Conservation (phyloP, 2,329 filamentous ascomycete species). For the Stromatinia cepivora region DNA sequence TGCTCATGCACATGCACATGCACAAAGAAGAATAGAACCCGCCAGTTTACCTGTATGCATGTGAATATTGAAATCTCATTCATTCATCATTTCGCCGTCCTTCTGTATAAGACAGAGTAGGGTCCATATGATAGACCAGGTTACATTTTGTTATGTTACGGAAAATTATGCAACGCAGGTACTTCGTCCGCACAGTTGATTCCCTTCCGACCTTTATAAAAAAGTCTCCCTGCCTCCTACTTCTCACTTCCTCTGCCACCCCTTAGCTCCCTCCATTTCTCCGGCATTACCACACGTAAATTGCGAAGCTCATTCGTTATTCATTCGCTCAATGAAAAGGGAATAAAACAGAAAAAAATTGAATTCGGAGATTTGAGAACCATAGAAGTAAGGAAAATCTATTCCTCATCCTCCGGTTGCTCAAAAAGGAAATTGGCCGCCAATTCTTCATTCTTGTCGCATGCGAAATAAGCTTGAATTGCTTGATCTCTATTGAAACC, state of each 20-base stretch:
- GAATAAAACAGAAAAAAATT: slow-evolving; percentile 8
- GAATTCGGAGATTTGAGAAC: slow-evolving; percentile 23
- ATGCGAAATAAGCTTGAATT: slow-evolving; percentile 98
- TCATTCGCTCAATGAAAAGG: slow-evolving; percentile 17
- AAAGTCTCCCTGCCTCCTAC: slow-evolving; percentile 6
- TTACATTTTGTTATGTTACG: not conserved
- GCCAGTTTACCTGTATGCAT: not conserved
- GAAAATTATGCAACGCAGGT: not conserved
- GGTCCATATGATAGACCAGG: not conserved
- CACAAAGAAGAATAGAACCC: not conserved
- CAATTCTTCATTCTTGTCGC: slow-evolving; percentile 98
- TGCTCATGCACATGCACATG: not conserved
- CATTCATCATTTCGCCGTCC: not conserved
- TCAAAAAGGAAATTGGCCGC: slow-evolving; percentile 98
- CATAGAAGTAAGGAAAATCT: slow-evolving; percentile 23
- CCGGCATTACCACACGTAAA: slow-evolving; percentile 17
- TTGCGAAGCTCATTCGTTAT: slow-evolving; percentile 5
- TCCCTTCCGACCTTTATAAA: not conserved
- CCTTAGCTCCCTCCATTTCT: slow-evolving; percentile 7
- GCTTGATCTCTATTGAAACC: slow-evolving; percentile 92
- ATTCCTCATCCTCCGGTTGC: slow-evolving; percentile 82
- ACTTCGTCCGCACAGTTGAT: not conserved
- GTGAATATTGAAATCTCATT: not conserved
- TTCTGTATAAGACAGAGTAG: not conserved
- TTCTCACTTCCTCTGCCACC: not conserved